Percentiles rank a stretch among this genome's conserved stretches.
Evolutionary conservation across 2,329 filamentous ascomycete species (phyloP).

Genomic region (Shiraia sp.): DNA sequence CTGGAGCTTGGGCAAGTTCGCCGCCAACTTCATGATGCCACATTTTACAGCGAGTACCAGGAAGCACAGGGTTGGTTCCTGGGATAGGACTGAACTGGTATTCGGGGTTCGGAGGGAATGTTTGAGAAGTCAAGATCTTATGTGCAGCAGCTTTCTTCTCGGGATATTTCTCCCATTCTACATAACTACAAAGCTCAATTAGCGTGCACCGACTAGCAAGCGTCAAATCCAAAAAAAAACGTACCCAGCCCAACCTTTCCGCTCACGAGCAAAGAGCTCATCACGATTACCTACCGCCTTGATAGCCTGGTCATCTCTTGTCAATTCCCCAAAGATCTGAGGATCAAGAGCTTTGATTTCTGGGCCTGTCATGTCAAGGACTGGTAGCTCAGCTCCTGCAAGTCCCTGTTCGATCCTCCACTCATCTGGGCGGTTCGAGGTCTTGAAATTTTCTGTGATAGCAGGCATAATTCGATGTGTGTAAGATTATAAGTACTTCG

Average conservation of each 20-base stretch:
- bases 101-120: constrained; percentile 49
- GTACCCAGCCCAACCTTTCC: constrained; percentile 11
- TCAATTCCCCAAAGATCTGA: constrained; percentile 10
- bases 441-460: constrained; percentile 1
- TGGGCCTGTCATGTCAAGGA: constrained; percentile 12
- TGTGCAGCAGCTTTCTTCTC: constrained; percentile 63
- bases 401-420: constrained; percentile 14
- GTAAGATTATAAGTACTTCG: background rate
- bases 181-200: constrained; percentile 51
- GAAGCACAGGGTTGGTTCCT: constrained; percentile 49
- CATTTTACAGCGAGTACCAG: constrained; percentile 51
- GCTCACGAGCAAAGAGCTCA: constrained; percentile 7
- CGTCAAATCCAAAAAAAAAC: constrained; percentile 21
- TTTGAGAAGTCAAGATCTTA: constrained; percentile 50
- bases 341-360: constrained; percentile 7
- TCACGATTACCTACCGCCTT: constrained; percentile 9
- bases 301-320: constrained; percentile 11
- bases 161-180: constrained; percentile 58
- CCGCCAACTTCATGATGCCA: constrained; percentile 1
- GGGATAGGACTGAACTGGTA: constrained; percentile 50
- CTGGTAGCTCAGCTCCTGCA: constrained; percentile 7
- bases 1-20: constrained; percentile 48
- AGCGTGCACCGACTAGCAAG: constrained; percentile 36
- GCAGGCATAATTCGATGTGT: background rate
- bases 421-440: constrained; percentile 12